phyloP scores from a whole-genome alignment of 148 eudicot genomes.

The Fagopyrum homotropicum region DNA sequence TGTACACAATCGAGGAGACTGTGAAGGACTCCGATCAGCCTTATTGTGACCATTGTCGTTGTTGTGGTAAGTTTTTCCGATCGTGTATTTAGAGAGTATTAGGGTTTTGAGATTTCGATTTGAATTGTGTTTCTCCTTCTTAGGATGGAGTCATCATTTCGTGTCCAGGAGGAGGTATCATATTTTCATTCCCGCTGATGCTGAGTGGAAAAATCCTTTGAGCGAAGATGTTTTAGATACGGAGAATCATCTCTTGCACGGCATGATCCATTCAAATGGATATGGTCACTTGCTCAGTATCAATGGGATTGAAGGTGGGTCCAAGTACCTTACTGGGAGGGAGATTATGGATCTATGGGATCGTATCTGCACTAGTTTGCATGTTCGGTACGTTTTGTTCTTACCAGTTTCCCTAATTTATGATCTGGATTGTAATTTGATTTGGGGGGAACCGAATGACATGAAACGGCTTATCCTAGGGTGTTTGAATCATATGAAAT shows the following conservation, averaged over 20 bases:
- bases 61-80: slow-evolving; percentile 36
- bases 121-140: neutral
- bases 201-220: slow-evolving; percentile 65
- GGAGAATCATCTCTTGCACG: slow-evolving; percentile 71
- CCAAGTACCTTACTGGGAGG: slow-evolving; percentile 49
- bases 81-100: neutral
- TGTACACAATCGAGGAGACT: slow-evolving; percentile 51
- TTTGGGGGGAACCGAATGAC: no score
- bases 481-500: neutral
- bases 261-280: slow-evolving; percentile 84
- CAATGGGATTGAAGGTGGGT: slow-evolving; percentile 83
- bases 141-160: slow-evolving; percentile 90
- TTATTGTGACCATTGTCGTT: slow-evolving; percentile 77
- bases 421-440: neutral
- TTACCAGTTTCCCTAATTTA: neutral
- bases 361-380: slow-evolving; percentile 71
- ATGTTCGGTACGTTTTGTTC: slow-evolving; percentile 35
- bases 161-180: slow-evolving; percentile 77
- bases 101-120: slow-evolving; percentile 6
- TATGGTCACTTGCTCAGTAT: slow-evolving; percentile 73
- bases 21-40: slow-evolving; percentile 31
- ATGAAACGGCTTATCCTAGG: neutral
- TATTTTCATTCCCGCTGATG: slow-evolving; percentile 61
- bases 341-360: slow-evolving; percentile 93
- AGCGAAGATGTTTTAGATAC: slow-evolving; percentile 38